phyloP scores from a whole-genome alignment of 2,329 filamentous ascomycete genomes.

The Pseudogymnoascus sp. region DNA sequence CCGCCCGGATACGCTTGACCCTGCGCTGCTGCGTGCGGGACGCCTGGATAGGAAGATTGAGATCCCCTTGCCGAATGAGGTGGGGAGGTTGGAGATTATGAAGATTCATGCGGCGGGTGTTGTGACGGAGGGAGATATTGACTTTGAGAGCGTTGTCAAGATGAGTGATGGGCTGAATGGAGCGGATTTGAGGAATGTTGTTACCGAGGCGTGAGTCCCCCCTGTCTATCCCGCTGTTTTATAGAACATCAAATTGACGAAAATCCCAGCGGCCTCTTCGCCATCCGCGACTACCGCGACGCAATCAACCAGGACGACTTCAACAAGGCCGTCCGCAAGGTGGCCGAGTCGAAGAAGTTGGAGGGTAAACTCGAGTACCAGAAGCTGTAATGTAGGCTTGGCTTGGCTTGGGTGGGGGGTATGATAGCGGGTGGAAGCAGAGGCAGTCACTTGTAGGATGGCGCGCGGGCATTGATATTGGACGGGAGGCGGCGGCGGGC shows the following conservation, averaged over 20 bases:
- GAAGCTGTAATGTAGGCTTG: constrained; percentile 57
- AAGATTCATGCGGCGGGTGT: constrained; percentile 93
- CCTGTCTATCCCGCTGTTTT: background rate
- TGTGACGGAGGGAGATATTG: constrained; percentile 85
- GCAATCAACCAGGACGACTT: constrained; percentile 97
- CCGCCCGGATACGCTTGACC: constrained; percentile 90
- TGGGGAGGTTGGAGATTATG: constrained; percentile 89
- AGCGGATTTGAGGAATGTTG: constrained; percentile 92
- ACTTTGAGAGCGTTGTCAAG: constrained; percentile 98
- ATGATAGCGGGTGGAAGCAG: background rate
- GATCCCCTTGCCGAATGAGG: constrained; percentile 93
- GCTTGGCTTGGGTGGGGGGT: background rate
- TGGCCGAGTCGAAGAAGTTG: constrained; percentile 94
- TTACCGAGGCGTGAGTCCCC: constrained; percentile 81
- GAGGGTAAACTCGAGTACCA: constrained; percentile 98
- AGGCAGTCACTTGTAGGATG: background rate
- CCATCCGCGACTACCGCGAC: constrained; percentile 96
- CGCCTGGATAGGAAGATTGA: constrained; percentile 96
- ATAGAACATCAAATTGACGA: constrained; percentile 20
- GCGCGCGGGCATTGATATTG: constrained; percentile 4
- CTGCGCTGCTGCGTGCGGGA: constrained; percentile 82
- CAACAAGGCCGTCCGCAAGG: constrained; percentile 97
- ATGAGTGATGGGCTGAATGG: constrained; percentile 99
- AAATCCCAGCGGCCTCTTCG: constrained; percentile 68
- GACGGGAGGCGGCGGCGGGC: background rate